A percentile compares a stretch with the other conserved stretches of the same genome.
These are phyloP conservation scores for Cladorrhinum samala DNA, from an alignment of 495 filamentous ascomycete genomes.

Conservation along the genomic window DNA sequence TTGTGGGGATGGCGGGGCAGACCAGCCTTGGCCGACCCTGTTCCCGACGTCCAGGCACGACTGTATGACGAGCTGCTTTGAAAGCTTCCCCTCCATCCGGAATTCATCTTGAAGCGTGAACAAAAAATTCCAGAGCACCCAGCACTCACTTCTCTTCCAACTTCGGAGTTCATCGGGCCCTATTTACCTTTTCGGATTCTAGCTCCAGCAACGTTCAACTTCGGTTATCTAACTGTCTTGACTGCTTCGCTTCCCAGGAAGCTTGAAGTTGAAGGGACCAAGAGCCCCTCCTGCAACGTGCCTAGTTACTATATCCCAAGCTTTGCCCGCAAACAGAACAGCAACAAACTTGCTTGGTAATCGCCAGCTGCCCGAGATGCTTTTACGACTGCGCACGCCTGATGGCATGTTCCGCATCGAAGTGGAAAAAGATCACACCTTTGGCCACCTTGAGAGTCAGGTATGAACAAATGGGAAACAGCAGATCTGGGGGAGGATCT, in stretches of 20 bases:
- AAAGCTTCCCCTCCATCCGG: constrained; percentile 5
- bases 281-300: too few relatives aligned
- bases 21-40: constrained; percentile 1
- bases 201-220: too few relatives aligned
- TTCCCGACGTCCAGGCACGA: constrained; percentile 17
- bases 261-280: too few relatives aligned
- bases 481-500: neutral
- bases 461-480: too few relatives aligned
- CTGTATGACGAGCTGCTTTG: constrained; percentile 21
- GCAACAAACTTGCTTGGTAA: neutral
- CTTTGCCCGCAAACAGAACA: neutral
- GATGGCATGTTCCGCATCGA: constrained; percentile 66
- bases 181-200: too few relatives aligned
- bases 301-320: too few relatives aligned
- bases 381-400: constrained; percentile 60
- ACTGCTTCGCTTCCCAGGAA: too few relatives aligned
- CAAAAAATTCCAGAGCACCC: neutral
- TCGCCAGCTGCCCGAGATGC: constrained; percentile 41
- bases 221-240: too few relatives aligned
- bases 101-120: too few relatives aligned
- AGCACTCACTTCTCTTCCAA: neutral
- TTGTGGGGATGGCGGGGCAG: neutral
- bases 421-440: constrained; percentile 51
- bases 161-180: too few relatives aligned
- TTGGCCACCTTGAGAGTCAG: constrained; percentile 47